Percentiles rank a stretch among this genome's conserved stretches.
Conservation (phyloP, 139 green algal genomes). For the Tetraselmis striata region DNA sequence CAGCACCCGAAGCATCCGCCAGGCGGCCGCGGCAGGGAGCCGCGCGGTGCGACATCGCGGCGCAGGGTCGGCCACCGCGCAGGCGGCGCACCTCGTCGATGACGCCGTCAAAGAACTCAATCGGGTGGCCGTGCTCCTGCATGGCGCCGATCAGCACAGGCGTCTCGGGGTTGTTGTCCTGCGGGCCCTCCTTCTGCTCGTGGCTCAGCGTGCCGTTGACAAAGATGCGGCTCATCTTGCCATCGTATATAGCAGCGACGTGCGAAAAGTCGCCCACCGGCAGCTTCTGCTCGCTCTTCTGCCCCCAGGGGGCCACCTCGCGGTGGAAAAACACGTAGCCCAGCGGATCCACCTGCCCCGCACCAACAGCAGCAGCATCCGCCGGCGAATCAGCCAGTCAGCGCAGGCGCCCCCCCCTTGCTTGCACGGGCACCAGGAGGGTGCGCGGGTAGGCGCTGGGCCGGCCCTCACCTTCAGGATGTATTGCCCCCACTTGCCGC, state of each 20-base stretch:
- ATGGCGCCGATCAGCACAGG: conserved; percentile 21
- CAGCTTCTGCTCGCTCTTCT: conserved; percentile 2
- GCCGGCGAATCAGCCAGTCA: too few species aligned
- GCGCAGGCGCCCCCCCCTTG: too few species aligned
- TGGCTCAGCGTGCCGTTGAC: conserved; percentile 10
- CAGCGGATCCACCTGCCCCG: neutral
- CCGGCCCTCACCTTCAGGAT: conserved; percentile 17
- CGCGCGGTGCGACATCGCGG: too few species aligned
- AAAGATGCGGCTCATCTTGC: neutral
- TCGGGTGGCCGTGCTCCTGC: conserved; percentile 18
- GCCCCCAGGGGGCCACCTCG: conserved; percentile 25
- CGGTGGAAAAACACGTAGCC: conserved; percentile 23
- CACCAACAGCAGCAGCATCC: too few species aligned
- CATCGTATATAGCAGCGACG: conserved; percentile 16
- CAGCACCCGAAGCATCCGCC: too few species aligned
- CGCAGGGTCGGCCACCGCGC: too few species aligned
- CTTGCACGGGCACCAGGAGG: too few species aligned
- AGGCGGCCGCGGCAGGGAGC: too few species aligned
- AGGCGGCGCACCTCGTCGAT: conserved; percentile 18
- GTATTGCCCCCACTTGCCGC: conserved; percentile 24
- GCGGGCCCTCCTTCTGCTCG: conserved; percentile 11
- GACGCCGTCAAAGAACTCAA: conserved; percentile 22
- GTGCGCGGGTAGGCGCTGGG: too few species aligned
- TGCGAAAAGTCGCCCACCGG: conserved; percentile 16
- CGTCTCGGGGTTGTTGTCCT: conserved; percentile 26